phyloP scores from a whole-genome alignment of 208 protist genomes.

The Porcisia deanei region DNA sequence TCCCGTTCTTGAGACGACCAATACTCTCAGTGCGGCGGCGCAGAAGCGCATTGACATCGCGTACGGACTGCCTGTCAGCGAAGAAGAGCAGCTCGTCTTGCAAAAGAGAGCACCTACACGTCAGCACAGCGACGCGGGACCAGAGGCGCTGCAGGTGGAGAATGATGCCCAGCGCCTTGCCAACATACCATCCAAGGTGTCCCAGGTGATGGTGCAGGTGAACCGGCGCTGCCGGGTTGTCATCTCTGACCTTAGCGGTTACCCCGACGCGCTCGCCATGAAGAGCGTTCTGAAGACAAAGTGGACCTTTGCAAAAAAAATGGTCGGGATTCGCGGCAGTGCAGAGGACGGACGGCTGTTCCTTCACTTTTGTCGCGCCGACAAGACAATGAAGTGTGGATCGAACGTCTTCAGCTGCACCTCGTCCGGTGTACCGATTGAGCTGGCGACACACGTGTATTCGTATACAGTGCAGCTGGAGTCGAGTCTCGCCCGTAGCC shows the following conservation, averaged over 20 bases:
- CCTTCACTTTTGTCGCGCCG: slow-evolving; percentile 68
- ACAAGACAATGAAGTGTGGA: slow-evolving; percentile 80
- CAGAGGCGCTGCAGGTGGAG: slow-evolving; percentile 53
- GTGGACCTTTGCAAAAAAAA: slow-evolving; percentile 79
- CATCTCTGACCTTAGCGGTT: slow-evolving; percentile 72
- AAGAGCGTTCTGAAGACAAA: slow-evolving; percentile 60
- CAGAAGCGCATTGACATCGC: slow-evolving; percentile 53
- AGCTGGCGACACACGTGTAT: slow-evolving; percentile 84
- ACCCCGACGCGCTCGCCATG: slow-evolving; percentile 65
- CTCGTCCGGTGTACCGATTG: slow-evolving; percentile 34
- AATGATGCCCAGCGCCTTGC: slow-evolving; percentile 89
- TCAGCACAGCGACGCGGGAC: slow-evolving; percentile 55
- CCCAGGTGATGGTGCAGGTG: slow-evolving; percentile 21
- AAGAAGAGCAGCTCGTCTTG: slow-evolving; percentile 71
- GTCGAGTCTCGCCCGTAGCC: slow-evolving; percentile 45
- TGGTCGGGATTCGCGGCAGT: slow-evolving; percentile 65
- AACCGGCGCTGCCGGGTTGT: slow-evolving; percentile 59
- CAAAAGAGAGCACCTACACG: slow-evolving; percentile 60
- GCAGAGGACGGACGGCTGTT: slow-evolving; percentile 59
- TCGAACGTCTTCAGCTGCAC: slow-evolving; percentile 60
- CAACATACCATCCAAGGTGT: slow-evolving; percentile 83
- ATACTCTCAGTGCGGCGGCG: slow-evolving; percentile 47
- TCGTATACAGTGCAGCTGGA: slow-evolving; percentile 83
- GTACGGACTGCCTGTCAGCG: slow-evolving; percentile 83
- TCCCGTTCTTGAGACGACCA: slow-evolving; percentile 55